Conservation (phyloP, 768 basidiomycete genomes). For the Boletus patriciae region DNA sequence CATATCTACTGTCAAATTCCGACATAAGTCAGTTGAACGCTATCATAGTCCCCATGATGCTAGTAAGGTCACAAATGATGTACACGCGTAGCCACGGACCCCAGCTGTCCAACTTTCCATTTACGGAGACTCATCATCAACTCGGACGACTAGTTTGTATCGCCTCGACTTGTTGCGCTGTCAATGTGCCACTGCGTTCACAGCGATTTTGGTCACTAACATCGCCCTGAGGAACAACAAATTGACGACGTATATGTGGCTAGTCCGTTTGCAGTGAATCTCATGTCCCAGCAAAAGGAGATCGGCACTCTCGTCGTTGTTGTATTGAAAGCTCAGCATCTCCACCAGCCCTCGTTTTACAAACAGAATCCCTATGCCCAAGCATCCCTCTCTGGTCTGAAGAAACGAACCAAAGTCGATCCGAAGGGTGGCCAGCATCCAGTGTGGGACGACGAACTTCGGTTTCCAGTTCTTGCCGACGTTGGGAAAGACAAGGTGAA, state of each 20-base stretch:
- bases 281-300: conserved; percentile 40
- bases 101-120: too few species aligned
- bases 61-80: too few species aligned
- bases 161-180: neutral
- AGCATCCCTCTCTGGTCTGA: conserved; percentile 55
- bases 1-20: too few species aligned
- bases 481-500: conserved; percentile 44
- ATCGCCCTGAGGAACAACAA: neutral
- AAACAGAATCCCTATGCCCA: conserved; percentile 90
- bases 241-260: neutral
- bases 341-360: conserved; percentile 83
- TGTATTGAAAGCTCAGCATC: conserved; percentile 79
- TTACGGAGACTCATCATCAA: neutral
- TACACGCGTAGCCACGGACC: too few species aligned
- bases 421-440: conserved; percentile 92
- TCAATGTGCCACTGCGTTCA: neutral
- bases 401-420: conserved; percentile 70
- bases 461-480: conserved; percentile 70
- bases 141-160: neutral
- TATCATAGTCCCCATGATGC: too few species aligned
- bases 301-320: conserved; percentile 85
- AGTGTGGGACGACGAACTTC: conserved; percentile 87
- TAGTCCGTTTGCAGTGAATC: neutral
- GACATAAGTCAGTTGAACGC: too few species aligned
- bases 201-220: neutral